Conservation (phyloP, 768 basidiomycete genomes). For the Amanita subjunquillea region DNA sequence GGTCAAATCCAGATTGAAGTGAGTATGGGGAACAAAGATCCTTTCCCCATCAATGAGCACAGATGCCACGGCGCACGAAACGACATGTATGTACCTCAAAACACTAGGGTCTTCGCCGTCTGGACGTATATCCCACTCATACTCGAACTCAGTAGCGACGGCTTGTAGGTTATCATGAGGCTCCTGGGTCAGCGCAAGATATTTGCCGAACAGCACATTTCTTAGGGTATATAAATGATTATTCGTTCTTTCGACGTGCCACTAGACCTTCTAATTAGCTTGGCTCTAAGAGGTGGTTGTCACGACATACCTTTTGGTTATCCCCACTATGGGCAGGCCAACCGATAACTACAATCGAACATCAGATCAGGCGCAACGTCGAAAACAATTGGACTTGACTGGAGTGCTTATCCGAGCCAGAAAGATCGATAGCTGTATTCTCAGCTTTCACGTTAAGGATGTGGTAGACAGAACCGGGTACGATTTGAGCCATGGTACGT, state of each 20-base stretch:
- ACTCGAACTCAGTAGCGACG: constrained; percentile 1
- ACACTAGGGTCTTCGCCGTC: constrained; percentile 8
- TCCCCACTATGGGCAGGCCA: constrained; percentile 3
- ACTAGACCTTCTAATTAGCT: constrained; percentile 6
- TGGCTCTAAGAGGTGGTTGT: too few species aligned
- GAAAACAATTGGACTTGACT: not conserved
- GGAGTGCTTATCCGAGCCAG: not conserved
- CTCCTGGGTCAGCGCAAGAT: constrained; percentile 9
- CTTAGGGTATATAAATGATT: constrained; percentile 12
- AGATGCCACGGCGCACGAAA: not conserved
- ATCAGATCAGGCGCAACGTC: not conserved
- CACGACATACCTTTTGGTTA: constrained; percentile 3
- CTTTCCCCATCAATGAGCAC: not conserved
- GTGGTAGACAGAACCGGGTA: not conserved
- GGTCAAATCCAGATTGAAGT: constrained; percentile 5
- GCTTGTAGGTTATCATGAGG: constrained; percentile 7
- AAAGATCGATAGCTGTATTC: not conserved
- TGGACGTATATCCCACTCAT: constrained; percentile 12
- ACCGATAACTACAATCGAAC: not conserved
- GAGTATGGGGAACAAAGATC: constrained; percentile 2
- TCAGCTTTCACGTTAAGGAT: constrained; percentile 3
- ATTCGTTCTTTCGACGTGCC: constrained; percentile 8
- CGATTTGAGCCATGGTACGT: not conserved
- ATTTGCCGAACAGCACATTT: constrained; percentile 11
- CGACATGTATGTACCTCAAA: constrained; percentile 11